Evolutionary conservation across 2,329 filamentous ascomycete species (phyloP), one percentile per base, ranked within the genome.

Genomic region (Colletotrichum sp.): DNA sequence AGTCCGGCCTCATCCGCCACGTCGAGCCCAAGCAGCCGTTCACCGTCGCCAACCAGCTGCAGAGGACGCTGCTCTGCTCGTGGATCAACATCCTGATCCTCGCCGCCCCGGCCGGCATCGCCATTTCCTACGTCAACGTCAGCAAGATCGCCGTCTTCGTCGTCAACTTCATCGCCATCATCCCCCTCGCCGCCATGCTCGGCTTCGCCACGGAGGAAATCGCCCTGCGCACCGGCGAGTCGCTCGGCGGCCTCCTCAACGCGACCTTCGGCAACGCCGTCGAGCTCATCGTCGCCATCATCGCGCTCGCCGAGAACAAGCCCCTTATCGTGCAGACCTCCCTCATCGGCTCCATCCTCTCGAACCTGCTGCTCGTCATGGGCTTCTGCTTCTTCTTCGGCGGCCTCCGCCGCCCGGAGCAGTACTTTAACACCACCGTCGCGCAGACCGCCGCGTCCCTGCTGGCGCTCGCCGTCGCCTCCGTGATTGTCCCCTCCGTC

Each of bases 381-480:
- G 96, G 95, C 72, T 98, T 96, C 92, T 97, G 94, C 83, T 98
- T 98, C 89, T 97, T 98, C 87, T 94, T 95, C 77, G 96, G 95
- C 66, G 95, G 95, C 6, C 84, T 98, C 79, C 93, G 94, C 75
- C 92, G 96, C 32, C 82, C 91, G 32, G 94, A 98, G 83, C 96
- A 98, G 83, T 93, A 92, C 84, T 99, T 98, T 90, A 98, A 98
- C 87, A 92, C 94, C 39, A 96, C 95, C 0, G 96, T 98, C 8
- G 96, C 96, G 0, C 96, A 98, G 84, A 98, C 96, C 0, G 95
- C 96, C 5, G 93, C 96, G 16, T 95, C 94, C 81, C 86, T 98
- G 69, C 90, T 98, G 24, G 93, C 95, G 15, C 88, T 98, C 24
- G 93, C 94, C 16, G 94, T 98, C 49, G 94, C 93, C 66, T 94